Evolutionary conservation across 139 green algal species (phyloP).

Genomic region (Haematococcus lacustris): DNA sequence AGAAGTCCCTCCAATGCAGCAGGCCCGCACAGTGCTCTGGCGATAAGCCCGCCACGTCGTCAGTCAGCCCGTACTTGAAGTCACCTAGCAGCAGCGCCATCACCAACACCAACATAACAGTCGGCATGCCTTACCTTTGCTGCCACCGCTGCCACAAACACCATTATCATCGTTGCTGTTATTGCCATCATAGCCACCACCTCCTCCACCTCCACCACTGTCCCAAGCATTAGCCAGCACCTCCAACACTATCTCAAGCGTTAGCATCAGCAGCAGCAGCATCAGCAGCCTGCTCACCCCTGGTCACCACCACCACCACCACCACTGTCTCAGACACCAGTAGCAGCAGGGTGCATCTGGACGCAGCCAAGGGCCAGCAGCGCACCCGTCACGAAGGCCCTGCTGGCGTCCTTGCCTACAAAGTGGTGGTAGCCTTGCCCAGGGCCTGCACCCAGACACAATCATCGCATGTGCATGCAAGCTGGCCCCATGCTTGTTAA

Average conservation of each 20-base stretch:
- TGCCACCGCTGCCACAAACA: neutral
- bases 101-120: neutral
- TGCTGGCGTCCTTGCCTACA: slow-evolving; percentile 42
- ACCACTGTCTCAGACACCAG: neutral
- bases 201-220: neutral
- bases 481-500: neutral
- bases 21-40: slow-evolving; percentile 39
- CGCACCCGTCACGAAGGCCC: slow-evolving; percentile 31
- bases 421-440: slow-evolving; percentile 50
- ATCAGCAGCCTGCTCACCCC: too few relatives aligned
- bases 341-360: neutral
- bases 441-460: slow-evolving; percentile 9
- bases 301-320: neutral
- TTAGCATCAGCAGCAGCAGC: too few relatives aligned
- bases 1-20: slow-evolving; percentile 56
- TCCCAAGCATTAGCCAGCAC: neutral
- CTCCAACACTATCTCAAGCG: neutral
- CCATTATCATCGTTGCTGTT: neutral
- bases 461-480: neutral
- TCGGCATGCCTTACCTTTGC: neutral
- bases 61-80: slow-evolving; percentile 48
- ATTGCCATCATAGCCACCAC: neutral
- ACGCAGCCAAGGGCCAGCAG: neutral
- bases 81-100: slow-evolving; percentile 17
- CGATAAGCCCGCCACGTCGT: slow-evolving; percentile 43